Base-by-base conservation (phyloP, 352 stramenopile species). In the Pilasporangium apinafurcum region DNA sequence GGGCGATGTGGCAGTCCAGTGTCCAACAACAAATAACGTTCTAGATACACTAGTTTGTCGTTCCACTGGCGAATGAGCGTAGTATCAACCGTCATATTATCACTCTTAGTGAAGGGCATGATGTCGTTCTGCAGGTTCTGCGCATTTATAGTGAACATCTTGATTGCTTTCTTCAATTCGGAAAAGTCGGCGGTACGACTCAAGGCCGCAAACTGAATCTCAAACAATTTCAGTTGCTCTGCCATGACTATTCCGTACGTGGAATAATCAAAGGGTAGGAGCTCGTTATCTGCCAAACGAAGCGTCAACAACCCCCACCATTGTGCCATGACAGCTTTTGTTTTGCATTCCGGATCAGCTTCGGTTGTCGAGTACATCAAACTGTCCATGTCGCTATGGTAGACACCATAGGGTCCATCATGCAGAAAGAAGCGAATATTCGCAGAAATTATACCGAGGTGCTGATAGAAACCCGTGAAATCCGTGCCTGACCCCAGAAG, bases 361-460 rank as follows among this genome's bases (percentile, higher is more conserved):
- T 59, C 68, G 36, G 24, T 70, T 46, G 80, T 75, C 39, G 67
- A 66, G 45, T 81, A 95, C 35, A 34, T 53, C 44, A 92, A 73
- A 26, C 68, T 91, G 52, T 96, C 83, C 67, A 94, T 96, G 17
- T 72, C 68, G 45, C 66, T 88, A 53, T 96, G 86, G 53, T 95
- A 95, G 26, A 72, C 63, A 22, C 82, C 83, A 48, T 91, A 90
- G n/a, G 42, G 49, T 2, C 43, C 35, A 13, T 18, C 54, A 6
- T 43, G 43, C 17, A 75, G 27, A 3, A 22, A 37, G 26, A 87
- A 92, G 10, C 51, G 55, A 30, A 95, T 62, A 40, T 89, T 81
- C 13, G 87, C 62, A 9, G 65, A 83, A 16, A 84, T 65, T 27
- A 95, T 75, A 17, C 83, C 83, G 29, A 94, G 51, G 51, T 90